Base-by-base conservation (phyloP, 164 flowering plant species). In the Sedum album region DNA sequence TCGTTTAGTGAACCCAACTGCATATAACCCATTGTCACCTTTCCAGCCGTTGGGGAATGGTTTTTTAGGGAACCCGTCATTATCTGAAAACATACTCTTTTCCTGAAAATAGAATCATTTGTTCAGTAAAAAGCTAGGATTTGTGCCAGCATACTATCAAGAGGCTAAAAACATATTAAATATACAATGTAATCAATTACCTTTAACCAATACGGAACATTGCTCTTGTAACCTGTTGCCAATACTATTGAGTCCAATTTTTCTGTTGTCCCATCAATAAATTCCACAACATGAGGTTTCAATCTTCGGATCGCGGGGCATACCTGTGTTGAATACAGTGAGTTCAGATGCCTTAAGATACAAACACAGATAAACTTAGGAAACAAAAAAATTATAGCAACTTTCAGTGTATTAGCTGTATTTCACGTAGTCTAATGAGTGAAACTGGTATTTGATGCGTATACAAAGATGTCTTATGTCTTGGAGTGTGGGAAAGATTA, bases 1-100 rank as follows among this genome's bases (percentile, higher is more conserved):
- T n/a, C 86, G 80, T 69, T 82, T 90, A 6, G 96, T 85, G 81
- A 90, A 88, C 73, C 96, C 96, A 68, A 88, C 93, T 0, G 93
- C 85, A 33, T 88, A 90, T 30, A 90, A 74, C 21, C 96, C 93
- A 67, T 70, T 5, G 30, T 85, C 81, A 0, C 93, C 96, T 81
- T 83, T 90, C 96, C 96, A 90, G 8, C 93, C 91, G 67, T 87
- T 76, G 15, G 96, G 96, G 74, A 85, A 89, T 71, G 89, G 80
- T 69, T 65, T 81, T 75, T 75, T 70, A 36, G 96, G 96, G 6
- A 84, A 72, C 60, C 96, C 96, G 76, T 90, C 91, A 73, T 79
- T 69, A 72, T 83, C 79, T 5, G 83, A 82, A 65, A 90, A 90
- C 85, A 90, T 79, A 23, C 81, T 80, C 11, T 72, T 76, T 53